Conservation (phyloP, 1,284 basidiomycete species). For the Sanguinoderma infundibulare region DNA sequence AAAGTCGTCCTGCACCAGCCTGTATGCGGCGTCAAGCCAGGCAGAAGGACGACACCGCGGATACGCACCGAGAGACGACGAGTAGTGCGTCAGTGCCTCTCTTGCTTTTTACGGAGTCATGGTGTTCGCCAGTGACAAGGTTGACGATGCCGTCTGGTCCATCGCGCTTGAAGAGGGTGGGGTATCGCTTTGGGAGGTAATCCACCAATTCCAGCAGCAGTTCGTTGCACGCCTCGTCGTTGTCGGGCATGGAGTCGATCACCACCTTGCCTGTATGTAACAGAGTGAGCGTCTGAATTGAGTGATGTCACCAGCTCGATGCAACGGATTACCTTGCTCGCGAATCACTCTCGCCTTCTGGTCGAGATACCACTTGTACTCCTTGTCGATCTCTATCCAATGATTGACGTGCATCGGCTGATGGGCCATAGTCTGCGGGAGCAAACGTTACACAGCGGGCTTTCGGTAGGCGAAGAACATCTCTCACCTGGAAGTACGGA, state of each 20-base stretch:
- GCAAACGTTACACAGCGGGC: background rate
- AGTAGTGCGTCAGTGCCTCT: conserved; percentile 39
- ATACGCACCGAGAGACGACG: conserved; percentile 28
- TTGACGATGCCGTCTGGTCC: conserved; percentile 39
- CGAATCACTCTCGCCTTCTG: conserved; percentile 42
- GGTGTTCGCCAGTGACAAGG: conserved; percentile 38
- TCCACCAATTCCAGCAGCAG: conserved; percentile 41
- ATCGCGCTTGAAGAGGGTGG: conserved; percentile 38
- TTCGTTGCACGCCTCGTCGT: conserved; percentile 43
- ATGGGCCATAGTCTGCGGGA: conserved; percentile 39
- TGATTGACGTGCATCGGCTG: conserved; percentile 44
- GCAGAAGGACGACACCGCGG: background rate
- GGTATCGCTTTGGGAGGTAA: conserved; percentile 44
- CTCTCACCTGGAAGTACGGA: conserved; percentile 40
- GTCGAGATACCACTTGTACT: conserved; percentile 42
- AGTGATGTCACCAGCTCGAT: too few relatives aligned
- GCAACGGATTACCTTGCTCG: conserved; percentile 41
- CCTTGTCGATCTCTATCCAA: conserved; percentile 48
- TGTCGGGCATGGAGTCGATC: conserved; percentile 43
- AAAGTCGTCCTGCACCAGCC: conserved; percentile 46
- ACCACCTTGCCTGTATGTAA: conserved; percentile 37
- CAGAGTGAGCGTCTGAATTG: too few relatives aligned
- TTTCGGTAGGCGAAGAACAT: background rate
- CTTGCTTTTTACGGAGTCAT: conserved; percentile 22
- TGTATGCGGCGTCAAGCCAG: conserved; percentile 7